These are phyloP conservation scores for Volvox reticuliferus DNA, from an alignment of 139 green algal genomes.

Conservation along the genomic window DNA sequence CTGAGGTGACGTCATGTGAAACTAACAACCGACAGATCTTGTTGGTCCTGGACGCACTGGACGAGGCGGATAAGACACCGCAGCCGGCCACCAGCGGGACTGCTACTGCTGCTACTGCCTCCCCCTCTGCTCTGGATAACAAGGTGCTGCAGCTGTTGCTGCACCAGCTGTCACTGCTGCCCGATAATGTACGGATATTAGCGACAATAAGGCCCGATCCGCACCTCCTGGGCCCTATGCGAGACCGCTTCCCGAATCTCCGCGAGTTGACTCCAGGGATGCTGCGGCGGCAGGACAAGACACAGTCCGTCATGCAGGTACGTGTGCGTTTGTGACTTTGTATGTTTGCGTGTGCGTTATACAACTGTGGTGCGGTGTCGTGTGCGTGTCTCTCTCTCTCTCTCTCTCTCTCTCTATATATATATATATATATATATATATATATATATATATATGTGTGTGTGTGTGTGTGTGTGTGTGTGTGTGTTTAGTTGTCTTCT, in stretches of 20 bases:
- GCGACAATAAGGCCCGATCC: conserved; percentile 4
- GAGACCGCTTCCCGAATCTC: not conserved
- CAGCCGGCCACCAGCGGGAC: not conserved
- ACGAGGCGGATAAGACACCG: conserved; percentile 30
- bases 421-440: no score
- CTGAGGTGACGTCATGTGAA: no score
- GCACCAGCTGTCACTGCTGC: conserved; percentile 34
- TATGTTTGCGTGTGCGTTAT: no score
- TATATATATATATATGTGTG: no score
- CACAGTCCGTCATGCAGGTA: conserved; percentile 31
- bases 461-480: no score
- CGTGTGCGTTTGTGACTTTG: not conserved
- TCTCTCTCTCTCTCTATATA: no score
- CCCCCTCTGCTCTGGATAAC: conserved; percentile 20
- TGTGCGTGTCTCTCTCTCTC: no score
- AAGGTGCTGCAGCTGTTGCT: conserved; percentile 46
- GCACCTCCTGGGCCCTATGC: conserved; percentile 27
- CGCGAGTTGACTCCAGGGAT: conserved; percentile 11
- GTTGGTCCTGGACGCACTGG: conserved; percentile 31
- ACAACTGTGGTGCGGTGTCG: no score
- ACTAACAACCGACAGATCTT: no score
- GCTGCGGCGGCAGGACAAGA: conserved; percentile 20
- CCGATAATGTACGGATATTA: not conserved
- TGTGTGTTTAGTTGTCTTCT: no score
- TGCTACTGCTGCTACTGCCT: not conserved